Evolutionary conservation across 805 yeast species (phyloP), one percentile per base, ranked within the genome.

Genomic region (Debaryomyces prosopidis): DNA sequence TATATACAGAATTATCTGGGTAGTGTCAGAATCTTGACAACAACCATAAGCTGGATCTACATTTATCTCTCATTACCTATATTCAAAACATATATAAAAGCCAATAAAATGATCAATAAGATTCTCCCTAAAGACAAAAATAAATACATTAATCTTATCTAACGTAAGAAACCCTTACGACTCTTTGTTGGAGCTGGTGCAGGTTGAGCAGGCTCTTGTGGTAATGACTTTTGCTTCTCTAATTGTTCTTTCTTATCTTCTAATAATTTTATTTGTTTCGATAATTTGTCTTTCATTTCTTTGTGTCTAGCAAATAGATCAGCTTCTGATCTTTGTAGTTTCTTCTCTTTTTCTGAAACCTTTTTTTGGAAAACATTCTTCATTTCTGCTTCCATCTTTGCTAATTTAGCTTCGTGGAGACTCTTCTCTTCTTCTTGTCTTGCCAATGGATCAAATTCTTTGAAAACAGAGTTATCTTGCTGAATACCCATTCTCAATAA

Each of bases 351-450:
- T 71, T 91, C 97, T 47, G 86, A 75, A 27, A 94, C 99, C 75
- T 94, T 94, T 62, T 88, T 94, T 72, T 91, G 96, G 82, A 94
- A 94, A 45, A 94, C 96, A 20, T 84, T 77, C 73, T 92, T 91
- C 97, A 94, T 90, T 71, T 94, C 98, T 34, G 89, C 81, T 73
- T 94, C 98, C 85, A 94, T 81, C 75, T 89, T 89, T 46, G 91
- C 86, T 58, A 94, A 77, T 64, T 92, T 90, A 50, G 96, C 96
- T 71, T 89, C 97, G 65, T 94, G 98, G 62, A 89, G 77, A 30
- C 86, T 84, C 60, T 87, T 85, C 70, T 94, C 98, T 71, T 94
- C 98, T 68, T 87, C 95, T 69, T 89, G 96, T 71, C 88, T 89
- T 55, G 86, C 77, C 43, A 85, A 81, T 26, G 99, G 99, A 68